phyloP scores from a whole-genome alignment of 495 filamentous ascomycete species.

The Hyaloscypha hepaticicola region DNA sequence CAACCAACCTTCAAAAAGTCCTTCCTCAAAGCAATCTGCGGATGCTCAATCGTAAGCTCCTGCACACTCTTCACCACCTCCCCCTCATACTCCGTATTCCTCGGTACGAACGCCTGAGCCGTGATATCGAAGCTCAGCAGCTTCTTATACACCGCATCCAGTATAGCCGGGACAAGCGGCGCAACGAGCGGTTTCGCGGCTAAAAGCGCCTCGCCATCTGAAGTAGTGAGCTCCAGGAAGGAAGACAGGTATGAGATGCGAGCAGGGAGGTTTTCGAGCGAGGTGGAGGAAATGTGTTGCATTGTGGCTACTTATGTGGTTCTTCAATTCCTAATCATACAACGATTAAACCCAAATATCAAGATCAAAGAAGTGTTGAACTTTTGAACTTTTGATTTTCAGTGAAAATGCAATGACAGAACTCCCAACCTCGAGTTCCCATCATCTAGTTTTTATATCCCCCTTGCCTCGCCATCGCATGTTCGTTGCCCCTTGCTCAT shows the following conservation, averaged over 20 bases:
- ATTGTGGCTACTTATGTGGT: slow-evolving; percentile 24
- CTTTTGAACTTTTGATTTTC: too few relatives aligned
- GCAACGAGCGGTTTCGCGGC: slow-evolving; percentile 34
- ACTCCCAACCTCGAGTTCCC: background rate
- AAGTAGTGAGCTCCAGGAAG: slow-evolving; percentile 37
- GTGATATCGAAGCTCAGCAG: slow-evolving; percentile 43
- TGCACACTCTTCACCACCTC: slow-evolving; percentile 29
- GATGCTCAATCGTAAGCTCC: slow-evolving; percentile 37
- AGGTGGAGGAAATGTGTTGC: slow-evolving; percentile 37
- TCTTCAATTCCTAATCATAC: too few relatives aligned
- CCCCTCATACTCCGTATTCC: slow-evolving; percentile 39
- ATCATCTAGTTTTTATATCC: background rate
- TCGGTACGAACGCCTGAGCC: slow-evolving; percentile 39
- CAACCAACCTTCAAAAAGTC: slow-evolving; percentile 36
- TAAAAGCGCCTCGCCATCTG: slow-evolving; percentile 36
- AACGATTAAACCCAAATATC: too few relatives aligned
- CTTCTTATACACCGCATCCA: slow-evolving; percentile 41
- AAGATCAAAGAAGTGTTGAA: background rate
- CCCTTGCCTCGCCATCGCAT: background rate
- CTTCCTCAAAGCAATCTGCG: slow-evolving; percentile 41
- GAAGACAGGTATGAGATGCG: slow-evolving; percentile 36
- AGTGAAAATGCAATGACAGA: too few relatives aligned
- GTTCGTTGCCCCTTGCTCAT: background rate
- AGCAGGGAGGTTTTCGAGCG: slow-evolving; percentile 31
- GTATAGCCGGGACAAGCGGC: slow-evolving; percentile 37